A percentile compares a stretch with the other conserved stretches of the same genome.
phyloP scores from a whole-genome alignment of 2,329 filamentous ascomycete species.

The Scortechinia acanthostroma region DNA sequence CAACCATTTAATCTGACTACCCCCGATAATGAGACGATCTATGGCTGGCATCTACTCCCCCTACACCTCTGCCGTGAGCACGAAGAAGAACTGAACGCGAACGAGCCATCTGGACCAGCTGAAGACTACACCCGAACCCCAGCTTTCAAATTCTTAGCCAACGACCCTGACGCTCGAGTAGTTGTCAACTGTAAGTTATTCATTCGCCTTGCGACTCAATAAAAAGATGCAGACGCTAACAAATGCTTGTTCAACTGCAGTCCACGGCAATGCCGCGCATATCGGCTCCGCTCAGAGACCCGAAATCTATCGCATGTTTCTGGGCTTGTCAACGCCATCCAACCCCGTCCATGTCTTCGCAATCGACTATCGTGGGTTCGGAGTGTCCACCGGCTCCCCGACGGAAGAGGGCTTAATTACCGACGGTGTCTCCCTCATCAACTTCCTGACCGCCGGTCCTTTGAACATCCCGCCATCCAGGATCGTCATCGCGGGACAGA shows the following conservation, averaged over 20 bases:
- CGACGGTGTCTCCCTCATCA: background rate
- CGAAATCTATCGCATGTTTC: background rate
- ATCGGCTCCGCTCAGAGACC: background rate
- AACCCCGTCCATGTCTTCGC: conserved; percentile 2
- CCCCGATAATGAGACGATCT: conserved; percentile 1
- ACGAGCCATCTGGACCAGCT: background rate
- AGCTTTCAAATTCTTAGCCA: background rate
- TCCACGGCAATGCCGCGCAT: conserved; percentile 1
- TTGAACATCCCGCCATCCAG: background rate
- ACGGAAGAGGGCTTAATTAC: background rate
- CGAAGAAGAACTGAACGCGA: background rate
- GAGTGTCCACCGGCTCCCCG: background rate
- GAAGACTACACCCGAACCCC: background rate
- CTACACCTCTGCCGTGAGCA: background rate
- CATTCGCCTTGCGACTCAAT: background rate
- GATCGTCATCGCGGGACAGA: background rate
- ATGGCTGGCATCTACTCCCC: conserved; percentile 1
- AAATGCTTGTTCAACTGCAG: background rate
- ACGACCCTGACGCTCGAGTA: background rate
- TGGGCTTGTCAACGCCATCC: background rate
- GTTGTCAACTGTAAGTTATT: background rate
- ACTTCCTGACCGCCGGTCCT: background rate
- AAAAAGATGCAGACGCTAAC: too few relatives aligned
- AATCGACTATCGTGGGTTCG: conserved; percentile 1
- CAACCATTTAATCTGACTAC: background rate